Conservation (phyloP, 345 rosid species). For the Syzygium jambos region DNA sequence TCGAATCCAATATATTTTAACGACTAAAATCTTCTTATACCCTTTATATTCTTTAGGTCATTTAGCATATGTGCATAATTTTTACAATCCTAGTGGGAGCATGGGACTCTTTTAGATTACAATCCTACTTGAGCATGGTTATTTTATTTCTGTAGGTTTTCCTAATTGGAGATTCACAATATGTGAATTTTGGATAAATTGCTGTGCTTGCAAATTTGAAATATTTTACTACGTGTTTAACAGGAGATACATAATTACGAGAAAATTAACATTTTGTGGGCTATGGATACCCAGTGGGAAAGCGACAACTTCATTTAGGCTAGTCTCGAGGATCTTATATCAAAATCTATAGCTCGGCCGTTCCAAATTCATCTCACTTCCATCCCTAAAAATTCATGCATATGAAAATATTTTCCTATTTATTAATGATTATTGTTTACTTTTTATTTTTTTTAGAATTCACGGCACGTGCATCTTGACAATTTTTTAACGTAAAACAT, state of each 20-base stretch:
- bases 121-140: not conserved
- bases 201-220: not conserved
- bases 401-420: not conserved
- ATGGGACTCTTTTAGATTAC: not conserved
- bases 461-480: not conserved
- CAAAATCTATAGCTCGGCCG: not conserved
- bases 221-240: not conserved
- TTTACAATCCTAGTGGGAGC: not conserved
- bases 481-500: not conserved
- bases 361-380: not conserved
- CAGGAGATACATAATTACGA: not conserved
- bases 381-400: not conserved
- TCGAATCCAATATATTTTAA: too few species aligned
- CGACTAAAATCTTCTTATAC: not conserved
- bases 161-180: not conserved
- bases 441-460: not conserved
- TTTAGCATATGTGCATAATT: not conserved
- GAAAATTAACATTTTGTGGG: not conserved
- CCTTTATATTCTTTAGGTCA: not conserved
- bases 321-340: rapidly evolving
- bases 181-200: too few species aligned
- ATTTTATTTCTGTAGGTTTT: not conserved
- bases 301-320: not conserved
- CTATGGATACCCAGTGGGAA: not conserved
- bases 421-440: not conserved